These are phyloP conservation scores for Populus simonii DNA, from an alignment of 345 rosid genomes.

Conservation along the genomic window DNA sequence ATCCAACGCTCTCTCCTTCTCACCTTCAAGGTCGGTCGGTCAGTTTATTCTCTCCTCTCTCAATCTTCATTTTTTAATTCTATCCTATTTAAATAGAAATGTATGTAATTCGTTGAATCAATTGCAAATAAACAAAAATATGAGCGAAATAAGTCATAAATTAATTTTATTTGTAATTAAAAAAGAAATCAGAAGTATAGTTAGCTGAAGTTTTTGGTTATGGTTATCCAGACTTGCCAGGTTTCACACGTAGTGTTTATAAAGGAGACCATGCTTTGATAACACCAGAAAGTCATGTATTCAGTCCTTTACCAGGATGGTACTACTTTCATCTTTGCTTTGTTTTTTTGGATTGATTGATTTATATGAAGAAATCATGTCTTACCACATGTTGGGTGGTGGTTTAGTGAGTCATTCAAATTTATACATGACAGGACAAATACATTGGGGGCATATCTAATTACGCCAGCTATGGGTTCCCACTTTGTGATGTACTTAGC, in stretches of 20 bases:
- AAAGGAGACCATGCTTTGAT: conserved; percentile 74
- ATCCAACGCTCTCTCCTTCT: conserved; percentile 85
- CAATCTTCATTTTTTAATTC: not conserved
- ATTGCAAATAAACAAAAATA: not conserved
- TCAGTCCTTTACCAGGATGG: conserved; percentile 87
- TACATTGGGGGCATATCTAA: conserved; percentile 74
- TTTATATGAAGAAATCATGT: not conserved
- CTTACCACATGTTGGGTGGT: conserved; percentile 4
- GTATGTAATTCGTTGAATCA: not conserved
- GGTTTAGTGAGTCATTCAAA: conserved; percentile 16
- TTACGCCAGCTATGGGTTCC: conserved; percentile 88
- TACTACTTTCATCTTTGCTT: conserved; percentile 18
- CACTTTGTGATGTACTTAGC: conserved; percentile 92
- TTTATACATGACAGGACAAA: conserved; percentile 57
- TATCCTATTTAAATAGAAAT: not conserved
- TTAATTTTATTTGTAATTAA: not conserved
- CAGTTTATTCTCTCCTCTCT: not conserved
- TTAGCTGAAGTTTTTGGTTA: not conserved
- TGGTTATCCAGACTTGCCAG: conserved; percentile 69
- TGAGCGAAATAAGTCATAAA: not conserved
- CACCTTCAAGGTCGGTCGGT: conserved; percentile 63
- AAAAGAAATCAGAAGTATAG: not conserved
- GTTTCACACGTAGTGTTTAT: conserved; percentile 85
- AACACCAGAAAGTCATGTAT: conserved; percentile 93
- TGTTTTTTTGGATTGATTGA: too few relatives aligned